Conservation (phyloP, 1,284 basidiomycete genomes). For the Thelephora terrestris region DNA sequence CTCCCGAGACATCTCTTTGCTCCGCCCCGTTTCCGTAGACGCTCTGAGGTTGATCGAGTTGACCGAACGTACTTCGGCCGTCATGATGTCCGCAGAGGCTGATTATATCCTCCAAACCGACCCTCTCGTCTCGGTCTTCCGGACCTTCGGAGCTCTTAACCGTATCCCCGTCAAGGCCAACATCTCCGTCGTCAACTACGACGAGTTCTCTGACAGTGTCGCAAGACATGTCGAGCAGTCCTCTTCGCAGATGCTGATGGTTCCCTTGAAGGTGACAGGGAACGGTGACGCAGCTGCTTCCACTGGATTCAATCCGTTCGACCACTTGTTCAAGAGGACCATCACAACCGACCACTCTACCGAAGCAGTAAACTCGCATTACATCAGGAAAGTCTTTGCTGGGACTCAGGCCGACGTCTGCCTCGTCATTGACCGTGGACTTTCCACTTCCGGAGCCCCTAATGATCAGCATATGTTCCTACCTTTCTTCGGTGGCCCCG, state of each 20-base stretch:
- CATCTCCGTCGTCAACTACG: constrained; percentile 54
- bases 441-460: constrained; percentile 17
- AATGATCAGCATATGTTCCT: constrained; percentile 61
- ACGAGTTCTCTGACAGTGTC: constrained; percentile 66
- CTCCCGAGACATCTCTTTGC: neutral
- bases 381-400: constrained; percentile 73
- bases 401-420: constrained; percentile 61
- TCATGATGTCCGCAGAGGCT: constrained; percentile 70
- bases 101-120: constrained; percentile 67
- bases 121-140: constrained; percentile 72
- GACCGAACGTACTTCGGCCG: constrained; percentile 77
- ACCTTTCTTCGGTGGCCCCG: constrained; percentile 88
- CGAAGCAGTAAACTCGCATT: constrained; percentile 61
- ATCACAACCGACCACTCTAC: constrained; percentile 30
- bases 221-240: constrained; percentile 49
- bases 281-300: constrained; percentile 4
- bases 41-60: constrained; percentile 85
- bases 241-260: constrained; percentile 63
- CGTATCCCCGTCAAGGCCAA: constrained; percentile 58
- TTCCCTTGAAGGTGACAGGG: constrained; percentile 64
- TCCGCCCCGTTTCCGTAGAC: constrained; percentile 39
- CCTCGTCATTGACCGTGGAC: constrained; percentile 67
- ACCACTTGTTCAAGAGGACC: constrained; percentile 1
- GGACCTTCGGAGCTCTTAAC: constrained; percentile 72
- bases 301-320: constrained; percentile 30